Base-by-base conservation (phyloP, 768 basidiomycete genomes). In the Imleria badia region DNA sequence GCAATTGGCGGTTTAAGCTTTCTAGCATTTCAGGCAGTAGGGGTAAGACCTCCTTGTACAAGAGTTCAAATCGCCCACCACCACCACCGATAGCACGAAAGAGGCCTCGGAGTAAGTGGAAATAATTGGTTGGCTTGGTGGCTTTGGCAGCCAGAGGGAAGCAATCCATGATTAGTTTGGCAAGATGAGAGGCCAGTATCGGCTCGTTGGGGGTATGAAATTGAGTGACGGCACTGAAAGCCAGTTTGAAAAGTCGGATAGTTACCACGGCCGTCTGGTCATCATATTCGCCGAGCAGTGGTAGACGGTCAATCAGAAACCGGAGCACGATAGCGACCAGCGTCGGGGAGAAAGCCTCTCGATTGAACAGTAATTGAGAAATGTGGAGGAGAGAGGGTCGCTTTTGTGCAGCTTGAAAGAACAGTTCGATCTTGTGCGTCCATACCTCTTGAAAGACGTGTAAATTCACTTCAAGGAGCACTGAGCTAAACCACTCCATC, bases 21-120 rank as follows among this genome's bases (percentile, higher is more conserved):
- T 99, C 96, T 45, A 99, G 81, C 89, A 99, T 94, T 67, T 98
- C 95, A 17, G 97, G 95, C 6, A 99, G 81, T 45, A 98, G 83
- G 3, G 97, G 96, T 11, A 98, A 77, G 12, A 99, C 96, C 63
- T 96, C 96, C 64, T 94, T 93, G 76, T 98, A 98, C 44, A 99
- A 73, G 33, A 91, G 78, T 66, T 98, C 97, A 70, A 98, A 97
- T 26, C 91, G 81, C 10, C 95, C 96, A 0, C 92, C 93, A 9
- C 90, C 89, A 1, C 94, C 94, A 20, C 91, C 90, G 54, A 95
- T 95, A 26, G 88, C 90, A 47, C 95, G 85, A 76, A 99, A 99
- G 42, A 99, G 81, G 1, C 91, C 90, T 53, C 94, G 82, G 12
- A 98, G 81, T 20, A 98, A 82, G 66, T 92, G 87, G 72, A 94